Evolutionary conservation across 495 filamentous ascomycete species (phyloP).

Genomic region (Cercophora samala): DNA sequence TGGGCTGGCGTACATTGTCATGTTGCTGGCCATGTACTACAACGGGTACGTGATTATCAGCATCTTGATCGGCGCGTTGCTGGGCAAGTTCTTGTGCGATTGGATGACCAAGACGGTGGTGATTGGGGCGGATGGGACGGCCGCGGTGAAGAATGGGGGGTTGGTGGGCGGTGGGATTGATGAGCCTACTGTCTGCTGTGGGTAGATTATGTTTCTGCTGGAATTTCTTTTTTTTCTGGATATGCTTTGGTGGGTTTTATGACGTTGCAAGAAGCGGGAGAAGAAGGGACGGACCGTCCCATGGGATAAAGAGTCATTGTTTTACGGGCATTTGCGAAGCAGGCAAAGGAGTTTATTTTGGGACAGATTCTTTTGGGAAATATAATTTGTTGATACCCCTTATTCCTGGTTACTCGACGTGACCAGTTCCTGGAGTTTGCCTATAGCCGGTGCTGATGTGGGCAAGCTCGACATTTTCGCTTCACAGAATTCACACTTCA

Average conservation of each 20-base stretch:
- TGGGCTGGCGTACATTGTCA: slow-evolving; percentile 55
- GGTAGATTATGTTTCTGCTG: too few relatives aligned
- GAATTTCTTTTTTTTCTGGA: slow-evolving; percentile 1
- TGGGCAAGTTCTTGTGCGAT: slow-evolving; percentile 47
- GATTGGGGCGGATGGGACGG: slow-evolving; percentile 4
- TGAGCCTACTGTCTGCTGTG: slow-evolving; percentile 32
- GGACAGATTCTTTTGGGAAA: not conserved
- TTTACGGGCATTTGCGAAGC: not conserved
- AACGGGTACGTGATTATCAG: slow-evolving; percentile 58
- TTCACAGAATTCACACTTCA: too few relatives aligned
- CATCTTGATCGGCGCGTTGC: slow-evolving; percentile 51
- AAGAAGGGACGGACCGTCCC: not conserved
- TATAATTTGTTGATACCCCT: slow-evolving; percentile 12
- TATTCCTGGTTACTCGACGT: not conserved
- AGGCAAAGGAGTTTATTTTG: slow-evolving; percentile 3
- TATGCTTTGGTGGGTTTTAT: not conserved
- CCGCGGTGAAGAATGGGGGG: slow-evolving; percentile 6
- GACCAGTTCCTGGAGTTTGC: too few relatives aligned
- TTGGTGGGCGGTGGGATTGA: slow-evolving; percentile 18
- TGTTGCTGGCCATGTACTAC: slow-evolving; percentile 56
- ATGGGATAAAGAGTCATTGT: not conserved
- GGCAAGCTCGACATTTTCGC: too few relatives aligned
- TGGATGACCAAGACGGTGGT: slow-evolving; percentile 37
- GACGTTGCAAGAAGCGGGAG: not conserved
- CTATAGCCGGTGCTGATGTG: too few relatives aligned